These are phyloP conservation scores for Venturia carpophila DNA, from an alignment of 2,329 filamentous ascomycete species.

Conservation along the genomic window DNA sequence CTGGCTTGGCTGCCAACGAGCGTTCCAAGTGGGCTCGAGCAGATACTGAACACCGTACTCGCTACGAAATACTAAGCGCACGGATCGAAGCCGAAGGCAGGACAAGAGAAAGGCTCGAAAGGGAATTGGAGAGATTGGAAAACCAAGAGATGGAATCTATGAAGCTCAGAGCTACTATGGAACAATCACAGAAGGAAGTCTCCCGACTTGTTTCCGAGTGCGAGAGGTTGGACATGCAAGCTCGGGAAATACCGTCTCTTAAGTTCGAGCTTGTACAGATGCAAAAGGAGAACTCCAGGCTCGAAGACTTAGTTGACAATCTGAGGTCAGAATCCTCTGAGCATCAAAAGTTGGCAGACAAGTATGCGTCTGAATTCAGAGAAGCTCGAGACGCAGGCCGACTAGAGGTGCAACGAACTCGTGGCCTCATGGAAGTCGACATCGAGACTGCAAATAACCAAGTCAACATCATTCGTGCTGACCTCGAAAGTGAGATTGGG, in stretches of 20 bases:
- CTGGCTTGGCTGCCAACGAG: constrained; percentile 73
- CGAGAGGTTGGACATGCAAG: constrained; percentile 51
- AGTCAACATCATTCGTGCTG: constrained; percentile 72
- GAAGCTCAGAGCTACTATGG: constrained; percentile 64
- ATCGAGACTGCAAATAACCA: constrained; percentile 78
- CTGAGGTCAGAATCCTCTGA: constrained; percentile 60
- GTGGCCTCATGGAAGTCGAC: constrained; percentile 70
- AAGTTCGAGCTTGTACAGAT: constrained; percentile 32
- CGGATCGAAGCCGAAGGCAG: constrained; percentile 41
- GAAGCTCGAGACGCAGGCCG: constrained; percentile 74
- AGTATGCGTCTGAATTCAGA: constrained; percentile 73
- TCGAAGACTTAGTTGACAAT: constrained; percentile 50
- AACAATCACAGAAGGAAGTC: constrained; percentile 51
- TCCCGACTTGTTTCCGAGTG: constrained; percentile 56
- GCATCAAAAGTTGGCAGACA: constrained; percentile 59
- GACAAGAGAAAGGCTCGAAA: constrained; percentile 38
- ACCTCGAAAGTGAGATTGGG: constrained; percentile 71
- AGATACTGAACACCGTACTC: constrained; percentile 49
- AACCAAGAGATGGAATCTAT: constrained; percentile 64
- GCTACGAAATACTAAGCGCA: constrained; percentile 47
- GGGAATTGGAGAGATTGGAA: constrained; percentile 39
- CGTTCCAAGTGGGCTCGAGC: constrained; percentile 68
- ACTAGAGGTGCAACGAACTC: constrained; percentile 72
- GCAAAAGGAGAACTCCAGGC: constrained; percentile 52
- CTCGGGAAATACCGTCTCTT: constrained; percentile 57